phyloP scores from a whole-genome alignment of 495 filamentous ascomycete genomes.

The Aspergillus diversus region DNA sequence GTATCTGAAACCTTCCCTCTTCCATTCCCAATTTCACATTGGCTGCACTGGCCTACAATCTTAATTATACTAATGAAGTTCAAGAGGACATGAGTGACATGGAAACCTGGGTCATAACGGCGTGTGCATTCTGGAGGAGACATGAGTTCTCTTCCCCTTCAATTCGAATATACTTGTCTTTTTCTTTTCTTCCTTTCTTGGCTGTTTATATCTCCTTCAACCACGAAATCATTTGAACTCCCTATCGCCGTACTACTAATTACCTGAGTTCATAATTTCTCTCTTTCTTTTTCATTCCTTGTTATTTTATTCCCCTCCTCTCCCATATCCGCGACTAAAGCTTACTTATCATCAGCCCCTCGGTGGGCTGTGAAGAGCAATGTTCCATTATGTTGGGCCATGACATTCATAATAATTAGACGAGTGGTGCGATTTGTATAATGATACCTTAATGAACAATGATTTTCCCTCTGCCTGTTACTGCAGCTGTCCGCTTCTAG shows the following conservation, averaged over 20 bases:
- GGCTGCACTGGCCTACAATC: constrained; percentile 5
- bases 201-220: constrained; percentile 13
- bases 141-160: background rate
- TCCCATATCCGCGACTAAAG: background rate
- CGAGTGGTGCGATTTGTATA: background rate
- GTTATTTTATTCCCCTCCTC: background rate
- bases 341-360: too few species aligned
- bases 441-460: constrained; percentile 4
- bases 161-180: background rate
- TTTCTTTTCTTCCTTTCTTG: constrained; percentile 2
- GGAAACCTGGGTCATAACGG: constrained; percentile 10
- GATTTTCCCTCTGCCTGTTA: background rate
- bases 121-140: background rate
- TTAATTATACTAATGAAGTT: constrained; percentile 29
- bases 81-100: constrained; percentile 20
- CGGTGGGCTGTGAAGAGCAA: background rate
- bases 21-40: constrained; percentile 6
- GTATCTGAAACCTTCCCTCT: background rate
- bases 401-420: background rate
- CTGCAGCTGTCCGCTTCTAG: background rate
- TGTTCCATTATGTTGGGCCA: background rate
- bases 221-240: too few species aligned
- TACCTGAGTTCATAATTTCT: background rate
- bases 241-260: too few species aligned
- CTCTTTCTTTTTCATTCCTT: background rate